Base-by-base conservation (phyloP, 306 rosid genomes). In the Pterocarpus santalinus region DNA sequence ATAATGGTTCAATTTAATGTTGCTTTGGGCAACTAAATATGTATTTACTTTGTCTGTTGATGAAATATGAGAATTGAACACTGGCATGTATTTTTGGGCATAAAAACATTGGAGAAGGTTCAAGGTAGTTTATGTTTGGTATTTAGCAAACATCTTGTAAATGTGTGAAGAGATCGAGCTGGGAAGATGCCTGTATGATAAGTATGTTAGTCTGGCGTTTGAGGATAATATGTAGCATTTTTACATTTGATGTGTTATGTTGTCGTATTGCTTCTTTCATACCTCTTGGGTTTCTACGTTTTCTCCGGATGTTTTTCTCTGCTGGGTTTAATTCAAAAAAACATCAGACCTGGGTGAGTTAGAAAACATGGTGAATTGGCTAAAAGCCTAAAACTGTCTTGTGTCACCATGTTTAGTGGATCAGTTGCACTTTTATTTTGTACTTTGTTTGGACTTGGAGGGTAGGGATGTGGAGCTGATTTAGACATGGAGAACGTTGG, bases 11-110 rank as follows among this genome's bases (percentile, higher is more conserved):
- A 22, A 22, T 22, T 22, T 22, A 22, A 22, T 22, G 28, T 22
- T 22, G 28, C 28, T 22, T 22, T 22, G 28, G 28, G 28, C 28
- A 22, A 22, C 28, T 22, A 22, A 22, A 22, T 22, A 22, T 22
- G 28, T 22, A 22, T 22, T 22, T 22, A 4, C 33, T 49, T 9
- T 8, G 17, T 55, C 62, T 41, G 57, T 34, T 53, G 75, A 38
- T 41, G 75, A 65, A 56, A 55, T 77, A 56, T 65, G 38, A 65
- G 75, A 44, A 13, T 33, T 44, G 47, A 56, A 78, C 44, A 41
- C 17, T 69, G 56, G 41, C 4, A 44, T 39, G 14, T 49, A 10
- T 39, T 43, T 58, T 53, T 44, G 43, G 33, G 52, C 56, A 10
- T 15, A 66, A 33, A 35, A 62, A 39, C 22, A 36, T 62, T 22